A percentile compares a stretch with the other conserved stretches of the same genome.
Evolutionary conservation across 441 rosid genomes (phyloP).

Genomic region (Aquilaria agallochum): DNA sequence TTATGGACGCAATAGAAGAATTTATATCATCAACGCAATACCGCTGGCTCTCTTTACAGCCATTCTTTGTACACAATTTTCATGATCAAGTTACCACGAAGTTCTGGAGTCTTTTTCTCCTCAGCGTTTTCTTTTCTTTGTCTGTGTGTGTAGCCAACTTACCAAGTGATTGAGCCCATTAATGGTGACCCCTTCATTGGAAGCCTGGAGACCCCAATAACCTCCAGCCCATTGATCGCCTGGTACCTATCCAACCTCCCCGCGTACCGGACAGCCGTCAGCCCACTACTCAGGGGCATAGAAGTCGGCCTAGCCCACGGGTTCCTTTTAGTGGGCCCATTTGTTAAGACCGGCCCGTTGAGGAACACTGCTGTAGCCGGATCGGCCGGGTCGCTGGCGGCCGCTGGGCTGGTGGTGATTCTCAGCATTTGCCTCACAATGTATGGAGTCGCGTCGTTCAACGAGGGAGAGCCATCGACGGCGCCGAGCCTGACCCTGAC

Average conservation of each 20-base stretch:
- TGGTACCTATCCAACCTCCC: conserved; percentile 98
- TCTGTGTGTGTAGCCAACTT: conserved; percentile 56
- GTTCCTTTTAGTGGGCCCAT: conserved; percentile 81
- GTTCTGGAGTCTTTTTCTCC: not conserved
- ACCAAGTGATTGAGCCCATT: conserved; percentile 92
- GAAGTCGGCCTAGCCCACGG: conserved; percentile 96
- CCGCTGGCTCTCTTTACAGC: too few species aligned
- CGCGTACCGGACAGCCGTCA: conserved; percentile 88
- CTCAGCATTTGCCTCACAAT: conserved; percentile 87
- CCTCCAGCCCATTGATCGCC: conserved; percentile 88
- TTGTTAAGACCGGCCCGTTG: conserved; percentile 82
- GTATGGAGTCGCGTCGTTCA: conserved; percentile 77
- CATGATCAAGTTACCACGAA: too few species aligned
- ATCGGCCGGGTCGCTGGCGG: conserved; percentile 77
- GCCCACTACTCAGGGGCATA: conserved; percentile 84
- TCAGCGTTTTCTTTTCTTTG: not conserved
- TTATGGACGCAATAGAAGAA: not conserved
- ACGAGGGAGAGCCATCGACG: conserved; percentile 78
- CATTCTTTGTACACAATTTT: not conserved
- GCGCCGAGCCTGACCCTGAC: conserved; percentile 85
- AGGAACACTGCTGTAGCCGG: conserved; percentile 83
- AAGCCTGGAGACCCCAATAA: conserved; percentile 90
- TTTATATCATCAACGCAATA: too few species aligned
- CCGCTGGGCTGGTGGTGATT: conserved; percentile 82
- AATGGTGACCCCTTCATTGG: conserved; percentile 98